These are phyloP conservation scores for Cordia subcordata DNA, from an alignment of 257 asterid species.

Conservation along the genomic window DNA sequence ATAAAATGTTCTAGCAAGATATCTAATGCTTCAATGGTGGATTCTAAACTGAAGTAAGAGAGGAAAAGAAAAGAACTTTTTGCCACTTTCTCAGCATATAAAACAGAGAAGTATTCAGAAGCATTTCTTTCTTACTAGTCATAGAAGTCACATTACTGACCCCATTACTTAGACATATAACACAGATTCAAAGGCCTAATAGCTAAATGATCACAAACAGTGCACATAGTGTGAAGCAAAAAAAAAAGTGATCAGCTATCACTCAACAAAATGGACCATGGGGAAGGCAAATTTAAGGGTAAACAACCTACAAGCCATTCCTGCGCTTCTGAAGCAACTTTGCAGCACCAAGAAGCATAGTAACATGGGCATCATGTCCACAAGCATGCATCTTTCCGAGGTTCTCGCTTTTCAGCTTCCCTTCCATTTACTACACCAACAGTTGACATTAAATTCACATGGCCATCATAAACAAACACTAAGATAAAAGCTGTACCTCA, in stretches of 20 bases:
- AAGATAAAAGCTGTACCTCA: neutral
- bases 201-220: too few species aligned
- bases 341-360: slow-evolving; percentile 78
- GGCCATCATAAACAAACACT: neutral
- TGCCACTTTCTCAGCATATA: too few species aligned
- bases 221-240: neutral
- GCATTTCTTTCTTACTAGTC: too few species aligned
- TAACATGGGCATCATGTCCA: slow-evolving; percentile 79
- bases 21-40: too few species aligned
- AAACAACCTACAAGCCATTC: slow-evolving; percentile 38
- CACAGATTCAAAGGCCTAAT: too few species aligned
- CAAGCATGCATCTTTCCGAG: slow-evolving; percentile 76
- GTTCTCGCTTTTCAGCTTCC: slow-evolving; percentile 69
- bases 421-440: slow-evolving; percentile 53
- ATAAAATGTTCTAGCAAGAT: too few species aligned
- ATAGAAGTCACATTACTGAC: too few species aligned
- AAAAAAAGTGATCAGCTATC: neutral
- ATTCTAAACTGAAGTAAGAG: too few species aligned
- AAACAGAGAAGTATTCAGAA: too few species aligned
- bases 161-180: too few species aligned
- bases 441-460: slow-evolving; percentile 8
- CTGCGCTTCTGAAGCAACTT: slow-evolving; percentile 50
- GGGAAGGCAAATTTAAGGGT: neutral
- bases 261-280: neutral
- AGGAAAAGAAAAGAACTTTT: too few species aligned